These are phyloP conservation scores for Albizia julibrissin DNA, from an alignment of 306 rosid genomes.

Conservation along the genomic window DNA sequence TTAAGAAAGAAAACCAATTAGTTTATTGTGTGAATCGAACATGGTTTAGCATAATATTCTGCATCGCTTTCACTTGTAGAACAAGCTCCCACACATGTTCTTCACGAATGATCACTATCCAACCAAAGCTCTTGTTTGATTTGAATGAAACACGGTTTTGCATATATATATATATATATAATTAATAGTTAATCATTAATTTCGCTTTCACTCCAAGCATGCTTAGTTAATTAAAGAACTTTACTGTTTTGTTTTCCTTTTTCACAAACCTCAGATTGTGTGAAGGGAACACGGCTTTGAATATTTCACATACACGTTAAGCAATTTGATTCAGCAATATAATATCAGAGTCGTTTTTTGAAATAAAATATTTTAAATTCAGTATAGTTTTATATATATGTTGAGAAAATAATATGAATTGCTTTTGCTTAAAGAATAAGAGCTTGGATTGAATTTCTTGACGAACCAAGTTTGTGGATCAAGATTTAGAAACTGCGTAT, in stretches of 20 bases:
- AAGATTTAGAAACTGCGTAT: not conserved
- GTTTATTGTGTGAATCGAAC: not conserved
- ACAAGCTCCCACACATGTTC: not conserved
- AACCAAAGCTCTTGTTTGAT: slow-evolving; percentile 32
- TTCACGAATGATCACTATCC: not conserved
- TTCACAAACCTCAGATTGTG: not conserved
- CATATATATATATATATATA: not conserved
- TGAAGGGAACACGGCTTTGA: not conserved
- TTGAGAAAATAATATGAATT: not conserved
- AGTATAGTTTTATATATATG: not conserved
- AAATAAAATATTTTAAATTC: not conserved
- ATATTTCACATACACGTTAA: not conserved
- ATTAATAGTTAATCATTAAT: not conserved
- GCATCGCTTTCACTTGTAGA: slow-evolving; percentile 5
- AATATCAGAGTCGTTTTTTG: not conserved
- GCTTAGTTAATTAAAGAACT: slow-evolving; percentile 24
- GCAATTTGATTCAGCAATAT: not conserved
- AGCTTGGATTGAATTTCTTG: not conserved
- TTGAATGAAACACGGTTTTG: slow-evolving; percentile 35
- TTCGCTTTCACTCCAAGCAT: slow-evolving; percentile 35
- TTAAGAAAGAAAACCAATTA: not conserved
- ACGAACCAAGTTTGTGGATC: not conserved
- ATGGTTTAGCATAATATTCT: not conserved
- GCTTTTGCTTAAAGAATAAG: not conserved
- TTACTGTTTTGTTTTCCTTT: slow-evolving; percentile 1